Evolutionary conservation across 73 alveolate genomes (phyloP).

Genomic region (Symbiodinium pilosum): DNA sequence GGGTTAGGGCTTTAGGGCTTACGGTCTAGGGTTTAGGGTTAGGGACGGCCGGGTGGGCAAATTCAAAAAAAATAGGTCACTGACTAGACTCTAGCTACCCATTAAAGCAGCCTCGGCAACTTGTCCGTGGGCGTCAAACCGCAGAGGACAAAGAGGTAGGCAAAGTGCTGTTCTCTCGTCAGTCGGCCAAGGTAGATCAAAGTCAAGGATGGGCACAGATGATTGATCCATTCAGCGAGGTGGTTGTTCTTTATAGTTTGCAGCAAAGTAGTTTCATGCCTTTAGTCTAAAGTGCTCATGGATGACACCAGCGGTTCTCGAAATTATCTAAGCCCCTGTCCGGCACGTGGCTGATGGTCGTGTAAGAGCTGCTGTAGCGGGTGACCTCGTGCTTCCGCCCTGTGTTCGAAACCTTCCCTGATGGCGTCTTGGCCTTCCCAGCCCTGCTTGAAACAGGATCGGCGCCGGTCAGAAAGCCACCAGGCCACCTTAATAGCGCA

Average conservation of each 20-base stretch:
- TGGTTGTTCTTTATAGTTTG: not conserved
- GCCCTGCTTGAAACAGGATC: not conserved
- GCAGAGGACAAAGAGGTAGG: not conserved
- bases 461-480: not conserved
- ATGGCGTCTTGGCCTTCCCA: not conserved
- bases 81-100: too few species aligned
- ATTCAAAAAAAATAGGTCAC: too few species aligned
- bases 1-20: not conserved
- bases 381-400: not conserved
- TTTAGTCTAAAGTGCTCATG: too few species aligned
- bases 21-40: not conserved
- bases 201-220: not conserved
- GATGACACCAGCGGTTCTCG: too few species aligned
- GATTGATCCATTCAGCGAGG: not conserved
- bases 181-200: not conserved
- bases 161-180: not conserved
- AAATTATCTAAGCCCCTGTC: too few species aligned
- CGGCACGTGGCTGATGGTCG: not conserved
- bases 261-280: too few species aligned
- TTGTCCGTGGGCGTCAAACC: not conserved
- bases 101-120: not conserved
- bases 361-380: not conserved
- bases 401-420: not conserved
- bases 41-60: too few species aligned
- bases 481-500: not conserved